Evolutionary conservation across 257 asterid species (phyloP), one percentile per base, ranked within the genome.

Genomic region (Marsdenia floribunda): DNA sequence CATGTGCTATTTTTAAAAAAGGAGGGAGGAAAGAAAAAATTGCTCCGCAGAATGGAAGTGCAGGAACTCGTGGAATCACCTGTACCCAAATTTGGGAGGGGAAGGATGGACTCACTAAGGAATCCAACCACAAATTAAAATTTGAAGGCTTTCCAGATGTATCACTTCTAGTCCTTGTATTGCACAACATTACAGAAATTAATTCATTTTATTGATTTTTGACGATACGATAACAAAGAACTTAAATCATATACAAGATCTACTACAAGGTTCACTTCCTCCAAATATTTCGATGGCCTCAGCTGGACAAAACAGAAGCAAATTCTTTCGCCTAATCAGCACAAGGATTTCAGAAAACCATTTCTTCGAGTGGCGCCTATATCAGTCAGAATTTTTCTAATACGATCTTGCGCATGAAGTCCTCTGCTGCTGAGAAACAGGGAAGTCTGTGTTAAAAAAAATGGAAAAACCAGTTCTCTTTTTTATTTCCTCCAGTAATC

Each of bases 401-500:
- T 9, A 88, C 88, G 50, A 81, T 73, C 89, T 84, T 80, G 86
- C 96, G 91, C 93, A 90, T 88, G 89, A 86, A 90, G 75, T 88
- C 96, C 78, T 86, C 93, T 2, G 96, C 93, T 64, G 90, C 96
- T 90, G 89, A 22, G 79, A 67, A 35, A 57, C 46, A 50, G 40
- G n/a, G 60, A 35, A 58, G 44, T 52, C 12, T 33, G 47, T 5
- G 22, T 6, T 49, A 13, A 1, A 49, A n/a, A n/a, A n/a, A n/a
- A n/a, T n/a, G n/a, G 12, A 46, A 46, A 9, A 37, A 57, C 66
- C 8, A 60, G 67, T 26, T 60, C 42, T 60, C 6, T 4, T 0
- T 35, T 35, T 63, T 4, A 6, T 7, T 33, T 63, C 33, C 69
- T 33, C 6, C 12, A 63, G 46, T 16, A 63, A 22, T 33, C 21